Evolutionary conservation across 106 monocot species (phyloP), one percentile per base, ranked within the genome.

Genomic region (Platanthera zijinensis): DNA sequence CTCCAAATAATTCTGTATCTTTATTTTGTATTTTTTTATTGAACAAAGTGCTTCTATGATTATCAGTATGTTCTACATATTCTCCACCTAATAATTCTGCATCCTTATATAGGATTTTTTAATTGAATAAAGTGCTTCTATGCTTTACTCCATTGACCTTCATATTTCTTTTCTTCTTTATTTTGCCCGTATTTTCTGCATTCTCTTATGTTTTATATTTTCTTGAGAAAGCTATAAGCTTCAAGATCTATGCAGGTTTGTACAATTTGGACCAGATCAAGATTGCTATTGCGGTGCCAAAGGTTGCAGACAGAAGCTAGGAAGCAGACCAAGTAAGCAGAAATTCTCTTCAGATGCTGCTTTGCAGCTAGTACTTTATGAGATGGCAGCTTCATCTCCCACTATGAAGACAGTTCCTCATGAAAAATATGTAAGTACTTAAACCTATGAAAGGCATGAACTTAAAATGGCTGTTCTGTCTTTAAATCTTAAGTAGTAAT

Each of bases 231-330:
- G 68, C 50, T 48, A 50, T 72, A 51, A 21, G 50, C 72, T n/a
- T 72, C 50, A 72, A 72, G 10, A 6, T 51, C 9, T 72, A 25
- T 83, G 25, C 86, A 99, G 97, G 76, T 99, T 99, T 90, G 97
- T 99, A 8, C 97, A 94, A 78, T 94, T 94, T 88, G 97, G 91
- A 76, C 94, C 93, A 77, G 97, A 90, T 84, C 94, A 99, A 86
- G 88, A 85, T 81, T 99, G 99, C 76, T 78, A 88, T 76, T 99
- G 99, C 84, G 99, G 99, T 77, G 72, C 94, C 61, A 25, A 74
- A 74, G 80, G 76, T 71, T 99, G 99, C 80, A 82, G 90, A 56
- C 76, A 82, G 79, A 94, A 94, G 76, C 80, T 99, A n/a, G 94
- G 99, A 52, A 88, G 72, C 77, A 92, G 87, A 74, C 86, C 84